Conservation (phyloP, 1,284 basidiomycete genomes). For the Waitea zeae region DNA sequence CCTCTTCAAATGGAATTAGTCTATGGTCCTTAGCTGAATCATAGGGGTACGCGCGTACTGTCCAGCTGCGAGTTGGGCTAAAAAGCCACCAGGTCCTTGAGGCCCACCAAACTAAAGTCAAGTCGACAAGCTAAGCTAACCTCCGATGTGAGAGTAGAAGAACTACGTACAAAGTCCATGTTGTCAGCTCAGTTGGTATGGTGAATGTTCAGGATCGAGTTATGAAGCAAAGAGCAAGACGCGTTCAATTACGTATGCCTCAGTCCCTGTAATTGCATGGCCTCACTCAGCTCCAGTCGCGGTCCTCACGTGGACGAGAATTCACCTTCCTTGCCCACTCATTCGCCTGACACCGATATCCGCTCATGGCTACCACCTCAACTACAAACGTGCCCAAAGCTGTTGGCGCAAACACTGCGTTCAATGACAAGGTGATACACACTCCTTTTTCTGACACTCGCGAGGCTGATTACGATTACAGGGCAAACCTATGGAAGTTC, state of each 20-base stretch:
- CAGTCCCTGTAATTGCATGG: too few relatives aligned
- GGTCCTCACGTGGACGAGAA: too few relatives aligned
- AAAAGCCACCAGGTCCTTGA: constrained; percentile 23
- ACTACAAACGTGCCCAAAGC: constrained; percentile 13
- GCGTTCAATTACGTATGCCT: too few relatives aligned
- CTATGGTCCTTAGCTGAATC: too few relatives aligned
- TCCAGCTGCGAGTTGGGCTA: constrained; percentile 47
- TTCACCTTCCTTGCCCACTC: too few relatives aligned
- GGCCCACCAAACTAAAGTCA: too few relatives aligned
- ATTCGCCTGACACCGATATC: too few relatives aligned
- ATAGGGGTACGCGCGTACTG: too few relatives aligned
- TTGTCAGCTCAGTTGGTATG: too few relatives aligned
- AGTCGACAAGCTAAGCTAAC: too few relatives aligned
- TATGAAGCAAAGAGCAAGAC: not conserved
- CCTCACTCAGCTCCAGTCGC: too few relatives aligned
- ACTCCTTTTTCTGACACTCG: constrained; percentile 1
- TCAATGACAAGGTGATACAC: constrained; percentile 59
- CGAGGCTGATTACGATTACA: constrained; percentile 20
- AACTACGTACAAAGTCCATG: constrained; percentile 46
- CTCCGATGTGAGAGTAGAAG: too few relatives aligned
- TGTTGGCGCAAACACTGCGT: constrained; percentile 45
- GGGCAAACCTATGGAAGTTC: constrained; percentile 88
- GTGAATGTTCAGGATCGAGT: constrained; percentile 9
- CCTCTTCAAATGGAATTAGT: constrained; percentile 20
- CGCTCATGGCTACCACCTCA: constrained; percentile 27